A percentile compares a stretch with the other conserved stretches of the same genome.
phyloP scores from a whole-genome alignment of 2,329 filamentous ascomycete species.

The Diplodia sapinea region DNA sequence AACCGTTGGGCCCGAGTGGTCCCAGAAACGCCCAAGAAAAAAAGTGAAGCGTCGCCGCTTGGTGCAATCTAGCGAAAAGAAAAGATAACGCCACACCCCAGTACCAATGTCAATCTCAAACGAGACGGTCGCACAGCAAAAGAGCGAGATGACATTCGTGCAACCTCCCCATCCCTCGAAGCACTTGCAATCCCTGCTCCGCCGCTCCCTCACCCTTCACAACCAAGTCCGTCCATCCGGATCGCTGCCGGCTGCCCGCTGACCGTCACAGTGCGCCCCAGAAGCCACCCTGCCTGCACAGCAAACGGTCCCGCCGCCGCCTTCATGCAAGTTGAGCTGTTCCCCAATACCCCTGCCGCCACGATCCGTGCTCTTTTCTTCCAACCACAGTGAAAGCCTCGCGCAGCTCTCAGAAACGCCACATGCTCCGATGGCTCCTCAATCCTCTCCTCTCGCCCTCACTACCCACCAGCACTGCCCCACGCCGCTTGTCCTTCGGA shows the following conservation, averaged over 20 bases:
- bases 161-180: slow-evolving; percentile 12
- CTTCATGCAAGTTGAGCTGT: neutral
- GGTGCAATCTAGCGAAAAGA: slow-evolving; percentile 12
- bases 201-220: neutral
- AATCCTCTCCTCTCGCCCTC: slow-evolving; percentile 5
- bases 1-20: neutral
- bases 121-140: slow-evolving; percentile 13
- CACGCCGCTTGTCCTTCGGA: slow-evolving; percentile 40
- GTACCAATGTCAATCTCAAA: slow-evolving; percentile 9
- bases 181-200: neutral
- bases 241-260: neutral
- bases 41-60: slow-evolving; percentile 17
- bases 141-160: slow-evolving; percentile 14
- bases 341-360: slow-evolving; percentile 3
- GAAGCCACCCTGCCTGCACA: neutral
- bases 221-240: neutral
- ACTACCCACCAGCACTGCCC: slow-evolving; percentile 14
- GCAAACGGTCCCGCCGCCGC: slow-evolving; percentile 21
- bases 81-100: slow-evolving; percentile 8
- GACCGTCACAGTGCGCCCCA: neutral
- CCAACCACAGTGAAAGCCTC: neutral
- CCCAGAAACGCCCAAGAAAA: neutral
- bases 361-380: neutral
- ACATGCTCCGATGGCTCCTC: slow-evolving; percentile 27
- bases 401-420: slow-evolving; percentile 24